Base-by-base conservation (phyloP, 2,329 filamentous ascomycete species). In the Zalaria obscura region DNA sequence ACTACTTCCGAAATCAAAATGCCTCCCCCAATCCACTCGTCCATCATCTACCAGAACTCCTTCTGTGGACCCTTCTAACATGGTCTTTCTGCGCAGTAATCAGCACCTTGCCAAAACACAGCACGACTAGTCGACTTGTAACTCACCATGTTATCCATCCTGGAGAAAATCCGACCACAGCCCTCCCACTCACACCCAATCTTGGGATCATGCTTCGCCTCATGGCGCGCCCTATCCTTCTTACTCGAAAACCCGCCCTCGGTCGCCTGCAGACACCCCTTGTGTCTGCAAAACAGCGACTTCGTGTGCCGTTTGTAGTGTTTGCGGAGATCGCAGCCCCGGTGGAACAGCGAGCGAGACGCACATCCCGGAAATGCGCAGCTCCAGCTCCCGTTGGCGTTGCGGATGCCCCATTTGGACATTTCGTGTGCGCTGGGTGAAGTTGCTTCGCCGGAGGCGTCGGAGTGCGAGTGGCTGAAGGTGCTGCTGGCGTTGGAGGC, bases 281-380 rank as follows among this genome's bases (percentile, higher is more conserved):
- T 62, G 44, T 75, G 65, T 4, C 73, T 69, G 55, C 75, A 78
- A 55, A 75, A 77, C 40, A 77, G 68, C 10, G 72, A 66, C 49
- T 78, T 78, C 27, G 68, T 72, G 54, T 78, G 75, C 9, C 75
- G 64, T 52, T 76, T 76, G 61, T 71, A 76, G 52, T 78, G 75
- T 51, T 78, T 78, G 27, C 75, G 65, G 11, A 78, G 60, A 53
- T 78, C 75, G 52, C 75, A 78, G 28, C 72, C 73, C 36, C 75
- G 65, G 5, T 67, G 70, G 55, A 78, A 78, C 1, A 68, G 59
- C 3, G 73, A 70, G 45, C 67, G 67, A 35, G 73, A 77, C n/a
- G 70, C 68, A 55, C 75, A 78, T 9, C 68, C 70, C 1, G 70
- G 72, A 50, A 73, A 73, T 4, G 68, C 68, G 53, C 75, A 78